phyloP scores from a whole-genome alignment of 2,329 filamentous ascomycete species.

The Fusarium protoensiforme region DNA sequence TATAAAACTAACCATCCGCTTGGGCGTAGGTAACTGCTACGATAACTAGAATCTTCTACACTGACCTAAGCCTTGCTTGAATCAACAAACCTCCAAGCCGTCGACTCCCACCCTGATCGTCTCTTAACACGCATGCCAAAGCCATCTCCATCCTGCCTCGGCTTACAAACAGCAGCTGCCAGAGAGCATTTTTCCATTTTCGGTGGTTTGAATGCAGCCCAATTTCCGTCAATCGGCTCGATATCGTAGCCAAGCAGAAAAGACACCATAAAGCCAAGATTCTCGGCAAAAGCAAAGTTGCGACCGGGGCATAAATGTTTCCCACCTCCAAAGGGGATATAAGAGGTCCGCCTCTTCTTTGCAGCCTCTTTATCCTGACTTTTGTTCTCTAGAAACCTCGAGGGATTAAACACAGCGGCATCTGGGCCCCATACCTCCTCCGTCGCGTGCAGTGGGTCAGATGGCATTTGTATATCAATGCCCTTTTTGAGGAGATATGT shows the following conservation, averaged over 20 bases:
- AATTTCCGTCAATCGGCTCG: slow-evolving; percentile 1
- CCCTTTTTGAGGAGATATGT: slow-evolving; percentile 42
- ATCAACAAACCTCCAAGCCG: no score
- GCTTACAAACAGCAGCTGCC: not conserved
- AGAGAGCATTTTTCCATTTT: not conserved
- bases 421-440: slow-evolving; percentile 31
- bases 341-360: not conserved
- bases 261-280: not conserved
- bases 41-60: no score
- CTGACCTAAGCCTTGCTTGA: no score
- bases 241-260: slow-evolving; percentile 11
- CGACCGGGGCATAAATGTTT: slow-evolving; percentile 9
- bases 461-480: slow-evolving; percentile 28
- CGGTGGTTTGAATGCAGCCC: not conserved
- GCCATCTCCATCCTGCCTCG: not conserved
- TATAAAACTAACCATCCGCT: no score
- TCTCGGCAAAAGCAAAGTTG: slow-evolving; percentile 16
- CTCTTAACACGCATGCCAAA: not conserved
- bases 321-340: slow-evolving; percentile 7
- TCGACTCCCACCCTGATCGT: not conserved
- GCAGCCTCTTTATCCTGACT: not conserved
- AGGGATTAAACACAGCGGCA: slow-evolving; percentile 9
- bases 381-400: slow-evolving; percentile 15
- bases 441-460: slow-evolving; percentile 11
- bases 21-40: no score